These are phyloP conservation scores for Vitis hybrid DNA, from an alignment of 177 flowering plant species.

Conservation along the genomic window DNA sequence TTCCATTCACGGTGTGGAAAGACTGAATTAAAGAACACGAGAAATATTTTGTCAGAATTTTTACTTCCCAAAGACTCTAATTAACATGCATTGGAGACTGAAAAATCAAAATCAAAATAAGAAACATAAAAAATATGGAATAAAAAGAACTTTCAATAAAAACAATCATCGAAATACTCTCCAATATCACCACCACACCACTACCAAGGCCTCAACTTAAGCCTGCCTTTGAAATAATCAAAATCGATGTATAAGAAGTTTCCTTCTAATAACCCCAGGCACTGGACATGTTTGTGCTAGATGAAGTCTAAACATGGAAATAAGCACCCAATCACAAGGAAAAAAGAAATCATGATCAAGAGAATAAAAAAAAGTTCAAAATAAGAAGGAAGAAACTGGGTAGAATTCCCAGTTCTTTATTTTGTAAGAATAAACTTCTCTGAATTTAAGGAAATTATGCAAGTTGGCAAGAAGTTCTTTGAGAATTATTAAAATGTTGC, in stretches of 20 bases:
- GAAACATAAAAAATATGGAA: not conserved
- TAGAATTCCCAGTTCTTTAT: not conserved
- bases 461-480: not conserved
- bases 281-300: no score
- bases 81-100: constrained; percentile 3
- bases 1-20: constrained; percentile 74
- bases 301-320: not conserved
- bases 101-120: not conserved
- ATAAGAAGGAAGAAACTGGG: not conserved
- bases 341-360: not conserved
- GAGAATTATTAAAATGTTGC: not conserved
- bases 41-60: constrained; percentile 26
- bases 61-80: constrained; percentile 2
- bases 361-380: not conserved
- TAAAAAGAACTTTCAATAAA: constrained; percentile 1
- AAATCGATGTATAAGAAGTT: no score
- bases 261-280: no score
- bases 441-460: not conserved
- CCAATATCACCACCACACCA: no score
- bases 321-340: not conserved
- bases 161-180: no score
- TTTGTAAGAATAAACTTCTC: not conserved
- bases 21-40: constrained; percentile 49
- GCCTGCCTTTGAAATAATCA: no score
- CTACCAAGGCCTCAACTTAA: no score